Conservation (phyloP, 805 yeast species). For the Spathaspora girioi region DNA sequence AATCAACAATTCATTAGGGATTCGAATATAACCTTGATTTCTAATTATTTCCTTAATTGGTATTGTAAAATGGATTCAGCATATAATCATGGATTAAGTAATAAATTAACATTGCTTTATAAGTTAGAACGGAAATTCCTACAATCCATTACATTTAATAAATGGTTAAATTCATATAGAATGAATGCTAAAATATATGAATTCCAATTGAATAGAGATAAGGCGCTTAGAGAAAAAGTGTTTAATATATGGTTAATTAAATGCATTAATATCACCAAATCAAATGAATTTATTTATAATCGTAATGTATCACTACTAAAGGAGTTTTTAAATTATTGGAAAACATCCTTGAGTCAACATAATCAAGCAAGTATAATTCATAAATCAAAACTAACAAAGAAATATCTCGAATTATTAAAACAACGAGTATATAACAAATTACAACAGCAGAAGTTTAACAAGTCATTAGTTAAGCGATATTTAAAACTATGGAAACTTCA, state of each 20-base stretch:
- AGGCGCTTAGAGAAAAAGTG: conserved; percentile 6
- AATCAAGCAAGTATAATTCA: conserved; percentile 10
- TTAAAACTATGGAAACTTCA: conserved; percentile 7
- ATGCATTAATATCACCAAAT: conserved; percentile 2
- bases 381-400: conserved; percentile 4
- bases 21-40: background rate
- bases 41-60: conserved; percentile 8
- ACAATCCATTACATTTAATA: conserved; percentile 9
- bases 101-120: conserved; percentile 10
- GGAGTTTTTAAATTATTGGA: conserved; percentile 12
- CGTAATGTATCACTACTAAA: conserved; percentile 6
- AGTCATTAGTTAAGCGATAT: background rate
- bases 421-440: background rate
- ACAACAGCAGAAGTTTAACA: background rate
- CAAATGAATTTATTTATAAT: conserved; percentile 5
- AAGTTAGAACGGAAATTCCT: conserved; percentile 13
- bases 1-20: background rate
- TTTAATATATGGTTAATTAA: conserved; percentile 6
- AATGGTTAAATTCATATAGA: conserved; percentile 11
- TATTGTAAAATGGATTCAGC: conserved; percentile 5
- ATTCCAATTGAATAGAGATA: conserved; percentile 5
- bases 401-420: conserved; percentile 14
- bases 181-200: conserved; percentile 1
- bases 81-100: background rate
- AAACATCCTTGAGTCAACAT: conserved; percentile 4